Evolutionary conservation across 345 rosid genomes (phyloP), one percentile per base, ranked within the genome.

Genomic region (Rhizophora mangle): DNA sequence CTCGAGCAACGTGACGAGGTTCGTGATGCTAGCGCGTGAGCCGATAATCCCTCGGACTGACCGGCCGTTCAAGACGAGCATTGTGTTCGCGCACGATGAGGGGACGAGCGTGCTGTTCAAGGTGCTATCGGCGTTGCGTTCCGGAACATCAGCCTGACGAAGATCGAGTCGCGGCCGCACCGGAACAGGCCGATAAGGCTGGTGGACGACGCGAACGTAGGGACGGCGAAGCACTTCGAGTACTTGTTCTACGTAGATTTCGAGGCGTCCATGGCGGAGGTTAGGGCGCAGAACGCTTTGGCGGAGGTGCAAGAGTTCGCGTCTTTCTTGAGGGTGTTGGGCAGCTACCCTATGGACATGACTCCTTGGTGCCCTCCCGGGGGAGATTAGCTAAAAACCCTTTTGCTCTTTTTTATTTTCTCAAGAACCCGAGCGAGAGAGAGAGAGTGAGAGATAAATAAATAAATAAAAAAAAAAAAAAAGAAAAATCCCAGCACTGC

Each of bases 301-400:
- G 84, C 96, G 22, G 99, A 92, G 82, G 98, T 95, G n/a, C 99
- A 95, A 65, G 99, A 95, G 76, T 92, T 88, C 88, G 92, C 99
- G 27, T 95, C 99, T 8, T 95, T 95, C 83, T 82, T 95, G 74
- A 80, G 99, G 80, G 99, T 95, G 31, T 71, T 95, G 72, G 99
- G 99, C 15, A 95, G 99, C 64, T 95, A 95, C 74, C 99, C 99
- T 3, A 95, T 90, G 93, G 99, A 95, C 78, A 95, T 95, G 99
- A 87, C 97, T 8, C 97, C 99, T 5, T 95, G 96, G 96, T 82
- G 82, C 62, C 95, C 95, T 3, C 80, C 91, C 20, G 13, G 81
- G 52, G 88, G 67, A 32, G 85, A 83, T 26, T 71, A 63, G 71
- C 15, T 8, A 15, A 26, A 15, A 5, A 1, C 36, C 36, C 36